Percentiles rank a stretch among this genome's conserved stretches.
Evolutionary conservation across 2,329 filamentous ascomycete genomes (phyloP).

Genomic region (Neofusicoccum sp.): DNA sequence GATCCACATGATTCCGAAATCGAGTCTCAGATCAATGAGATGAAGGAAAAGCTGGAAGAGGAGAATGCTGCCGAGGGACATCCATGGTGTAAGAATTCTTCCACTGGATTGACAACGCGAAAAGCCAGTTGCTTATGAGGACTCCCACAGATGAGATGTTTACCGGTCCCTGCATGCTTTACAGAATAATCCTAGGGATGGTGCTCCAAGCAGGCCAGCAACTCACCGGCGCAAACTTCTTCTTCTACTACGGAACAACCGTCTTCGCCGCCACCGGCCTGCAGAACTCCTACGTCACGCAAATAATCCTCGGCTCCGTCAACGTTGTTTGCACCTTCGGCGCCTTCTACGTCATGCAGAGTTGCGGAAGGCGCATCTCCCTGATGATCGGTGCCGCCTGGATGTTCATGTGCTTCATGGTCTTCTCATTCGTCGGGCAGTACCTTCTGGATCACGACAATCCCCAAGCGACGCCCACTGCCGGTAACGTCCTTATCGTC

Average conservation of each 20-base stretch:
- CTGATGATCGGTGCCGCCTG: slow-evolving; percentile 47
- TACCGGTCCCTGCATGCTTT: slow-evolving; percentile 63
- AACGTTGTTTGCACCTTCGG: slow-evolving; percentile 50
- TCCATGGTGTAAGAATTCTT: too few relatives aligned
- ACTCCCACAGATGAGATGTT: slow-evolving; percentile 70
- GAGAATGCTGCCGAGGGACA: too few relatives aligned
- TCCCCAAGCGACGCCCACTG: slow-evolving; percentile 35
- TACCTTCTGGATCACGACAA: slow-evolving; percentile 38
- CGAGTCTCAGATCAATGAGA: too few relatives aligned
- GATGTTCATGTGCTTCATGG: slow-evolving; percentile 60
- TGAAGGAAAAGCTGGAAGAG: too few relatives aligned
- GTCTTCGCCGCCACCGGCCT: slow-evolving; percentile 45
- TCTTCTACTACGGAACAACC: slow-evolving; percentile 56
- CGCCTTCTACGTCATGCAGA: slow-evolving; percentile 48
- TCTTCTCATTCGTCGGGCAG: slow-evolving; percentile 48
- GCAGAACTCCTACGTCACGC: slow-evolving; percentile 45
- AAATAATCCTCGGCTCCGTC: slow-evolving; percentile 49
- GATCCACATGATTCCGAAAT: too few relatives aligned
- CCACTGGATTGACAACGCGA: too few relatives aligned
- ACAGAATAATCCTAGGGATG: slow-evolving; percentile 57
- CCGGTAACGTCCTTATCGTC: slow-evolving; percentile 62
- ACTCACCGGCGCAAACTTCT: slow-evolving; percentile 67
- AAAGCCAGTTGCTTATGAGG: too few relatives aligned
- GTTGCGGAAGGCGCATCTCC: slow-evolving; percentile 45
- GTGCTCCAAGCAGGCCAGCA: slow-evolving; percentile 64